phyloP scores from a whole-genome alignment of 805 yeast genomes.

The Babjeviella inositovora region DNA sequence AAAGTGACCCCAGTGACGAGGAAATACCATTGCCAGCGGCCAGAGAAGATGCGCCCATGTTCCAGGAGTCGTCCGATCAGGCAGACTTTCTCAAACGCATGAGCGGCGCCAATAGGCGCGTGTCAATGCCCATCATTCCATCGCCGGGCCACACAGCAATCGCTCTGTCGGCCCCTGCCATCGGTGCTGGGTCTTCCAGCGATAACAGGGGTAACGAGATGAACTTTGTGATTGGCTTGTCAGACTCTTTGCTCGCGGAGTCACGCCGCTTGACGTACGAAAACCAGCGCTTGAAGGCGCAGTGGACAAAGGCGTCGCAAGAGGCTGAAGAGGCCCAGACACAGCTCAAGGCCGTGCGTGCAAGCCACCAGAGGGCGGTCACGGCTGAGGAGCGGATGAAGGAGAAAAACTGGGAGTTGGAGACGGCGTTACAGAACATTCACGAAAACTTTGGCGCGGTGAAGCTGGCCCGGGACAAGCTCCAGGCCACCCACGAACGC shows the following conservation, averaged over 20 bases:
- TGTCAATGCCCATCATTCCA: conserved; percentile 1
- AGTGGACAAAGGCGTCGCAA: conserved; percentile 21
- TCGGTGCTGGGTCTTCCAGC: conserved; percentile 1
- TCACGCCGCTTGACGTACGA: conserved; percentile 60
- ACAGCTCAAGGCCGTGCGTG: conserved; percentile 14
- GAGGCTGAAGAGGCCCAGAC: conserved; percentile 21
- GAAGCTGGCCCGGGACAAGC: conserved; percentile 22
- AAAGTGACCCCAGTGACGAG: no score
- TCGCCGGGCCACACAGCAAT: no score
- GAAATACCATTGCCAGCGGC: no score
- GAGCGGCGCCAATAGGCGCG: no score
- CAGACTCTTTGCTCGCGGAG: conserved; percentile 56
- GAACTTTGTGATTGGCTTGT: conserved; percentile 57
- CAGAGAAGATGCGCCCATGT: no score
- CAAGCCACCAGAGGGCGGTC: conserved; percentile 13
- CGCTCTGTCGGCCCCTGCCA: no score
- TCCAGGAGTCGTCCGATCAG: no score
- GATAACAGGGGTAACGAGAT: conserved; percentile 42
- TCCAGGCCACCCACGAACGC: no score
- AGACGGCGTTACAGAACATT: conserved; percentile 24
- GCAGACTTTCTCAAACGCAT: no score
- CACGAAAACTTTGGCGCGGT: conserved; percentile 13
- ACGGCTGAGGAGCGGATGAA: conserved; percentile 29
- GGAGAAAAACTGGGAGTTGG: conserved; percentile 54
- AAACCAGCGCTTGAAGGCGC: conserved; percentile 26